Evolutionary conservation across 768 basidiomycete genomes (phyloP), one percentile per base, ranked within the genome.

Genomic region (Phanerochaete sordida): DNA sequence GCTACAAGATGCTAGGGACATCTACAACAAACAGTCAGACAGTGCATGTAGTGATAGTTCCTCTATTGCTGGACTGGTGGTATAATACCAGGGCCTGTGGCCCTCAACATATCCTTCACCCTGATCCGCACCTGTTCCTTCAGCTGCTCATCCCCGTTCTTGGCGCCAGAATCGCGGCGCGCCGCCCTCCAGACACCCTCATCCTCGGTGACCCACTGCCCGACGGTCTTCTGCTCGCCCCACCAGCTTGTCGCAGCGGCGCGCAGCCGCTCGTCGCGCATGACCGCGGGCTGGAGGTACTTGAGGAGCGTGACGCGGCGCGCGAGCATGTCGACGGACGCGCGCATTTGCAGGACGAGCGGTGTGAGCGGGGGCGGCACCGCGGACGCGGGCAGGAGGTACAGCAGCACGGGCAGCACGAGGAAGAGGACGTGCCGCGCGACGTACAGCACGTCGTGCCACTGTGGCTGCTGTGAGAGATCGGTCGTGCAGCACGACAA

Each of bases 361-460:
- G 68, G 23, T 50, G 61, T 50, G 57, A 53, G 39, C 69, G 76
- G 65, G 64, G 68, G 65, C 0, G 35, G 33, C 16, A 66, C 65
- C 8, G 70, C 61, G 3, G 70, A 51, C 21, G 75, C 76, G 4
- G 82, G 77, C 6, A 77, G 55, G 52, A 76, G 63, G 67, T 81
- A 78, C 11, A 85, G 67, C 54, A 81, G 35, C 27, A 84, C 62
- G 4, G 88, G 85, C 2, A 90, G 75, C 30, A 78, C 7, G 58
- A 89, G 74, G 73, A 91, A 87, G 56, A 88, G 69, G 1, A 76
- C 27, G 56, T 82, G 80, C n/a, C 90, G 87, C 33, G 73, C 61
- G 50, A 77, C 68, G 68, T 81, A 79, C 37, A 86, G 72, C 27
- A 68, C 75, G 68, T 91, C 87, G 72, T 89, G 86, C 84, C 84